Evolutionary conservation across 2,329 filamentous ascomycete genomes (phyloP).

Genomic region (Talaromyces sp.): DNA sequence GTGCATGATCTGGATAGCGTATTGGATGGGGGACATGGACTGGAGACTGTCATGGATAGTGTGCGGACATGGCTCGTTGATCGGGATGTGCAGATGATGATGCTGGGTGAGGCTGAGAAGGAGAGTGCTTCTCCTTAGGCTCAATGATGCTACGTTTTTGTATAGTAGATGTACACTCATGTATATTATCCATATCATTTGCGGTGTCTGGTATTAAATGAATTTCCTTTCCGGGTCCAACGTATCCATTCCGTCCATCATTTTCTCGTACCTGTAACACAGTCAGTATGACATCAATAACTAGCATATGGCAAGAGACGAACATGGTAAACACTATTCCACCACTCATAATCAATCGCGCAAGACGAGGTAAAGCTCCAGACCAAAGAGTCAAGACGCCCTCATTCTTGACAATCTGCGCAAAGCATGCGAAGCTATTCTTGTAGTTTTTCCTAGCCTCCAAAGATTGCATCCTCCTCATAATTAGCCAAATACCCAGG

Average conservation of each 20-base stretch:
- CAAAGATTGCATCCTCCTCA: conserved; percentile 81
- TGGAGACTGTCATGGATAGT: conserved; percentile 74
- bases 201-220: conserved; percentile 51
- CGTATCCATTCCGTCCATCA: conserved; percentile 78
- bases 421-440: conserved; percentile 80
- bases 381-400: conserved; percentile 90
- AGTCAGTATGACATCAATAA: background rate
- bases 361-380: conserved; percentile 81
- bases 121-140: conserved; percentile 17
- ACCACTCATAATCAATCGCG: conserved; percentile 80
- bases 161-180: conserved; percentile 16
- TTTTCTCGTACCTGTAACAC: conserved; percentile 72
- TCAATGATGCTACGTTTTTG: conserved; percentile 11
- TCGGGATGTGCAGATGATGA: conserved; percentile 68
- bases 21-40: conserved; percentile 67
- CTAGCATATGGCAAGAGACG: conserved; percentile 22
- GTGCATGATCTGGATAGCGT: conserved; percentile 77
- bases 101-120: conserved; percentile 55
- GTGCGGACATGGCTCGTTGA: conserved; percentile 72
- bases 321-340: conserved; percentile 96
- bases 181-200: conserved; percentile 3
- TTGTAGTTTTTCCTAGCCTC: conserved; percentile 77
- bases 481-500: conserved; percentile 19
- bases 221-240: conserved; percentile 82
- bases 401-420: conserved; percentile 81